Conservation (phyloP, 805 yeast genomes). For the Candida nanaspora region DNA sequence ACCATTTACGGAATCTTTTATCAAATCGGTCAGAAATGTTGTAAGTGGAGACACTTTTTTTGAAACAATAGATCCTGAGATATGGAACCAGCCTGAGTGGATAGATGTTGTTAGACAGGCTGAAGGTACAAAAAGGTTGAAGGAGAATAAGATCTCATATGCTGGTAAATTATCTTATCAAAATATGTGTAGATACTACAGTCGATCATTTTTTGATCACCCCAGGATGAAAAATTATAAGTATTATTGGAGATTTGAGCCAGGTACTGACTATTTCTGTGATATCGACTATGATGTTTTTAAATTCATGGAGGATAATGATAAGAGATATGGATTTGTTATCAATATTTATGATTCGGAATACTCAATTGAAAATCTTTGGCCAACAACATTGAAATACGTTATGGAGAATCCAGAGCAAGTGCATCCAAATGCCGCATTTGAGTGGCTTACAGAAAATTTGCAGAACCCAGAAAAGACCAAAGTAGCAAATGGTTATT, state of each 20-base stretch:
- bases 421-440: constrained; percentile 46
- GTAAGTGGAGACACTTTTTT: constrained; percentile 40
- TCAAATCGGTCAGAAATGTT: constrained; percentile 28
- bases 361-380: constrained; percentile 50
- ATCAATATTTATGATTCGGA: constrained; percentile 66
- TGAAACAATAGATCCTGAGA: constrained; percentile 40
- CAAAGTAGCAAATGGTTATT: constrained; percentile 34
- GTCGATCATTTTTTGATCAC: constrained; percentile 55
- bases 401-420: constrained; percentile 50
- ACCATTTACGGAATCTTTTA: constrained; percentile 56
- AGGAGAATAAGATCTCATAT: constrained; percentile 40
- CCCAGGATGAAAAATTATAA: constrained; percentile 53
- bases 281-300: constrained; percentile 71
- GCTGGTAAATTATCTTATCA: constrained; percentile 61
- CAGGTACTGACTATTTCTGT: constrained; percentile 60
- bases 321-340: constrained; percentile 69
- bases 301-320: constrained; percentile 59
- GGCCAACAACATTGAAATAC: constrained; percentile 65
- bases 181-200: constrained; percentile 80
- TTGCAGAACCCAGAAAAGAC: constrained; percentile 43
- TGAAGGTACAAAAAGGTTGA: constrained; percentile 28
- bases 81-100: constrained; percentile 41
- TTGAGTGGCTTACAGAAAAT: constrained; percentile 44
- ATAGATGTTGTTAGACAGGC: constrained; percentile 31
- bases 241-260: constrained; percentile 82